Base-by-base conservation (phyloP, 2,329 filamentous ascomycete species). In the Neonectria punicea region DNA sequence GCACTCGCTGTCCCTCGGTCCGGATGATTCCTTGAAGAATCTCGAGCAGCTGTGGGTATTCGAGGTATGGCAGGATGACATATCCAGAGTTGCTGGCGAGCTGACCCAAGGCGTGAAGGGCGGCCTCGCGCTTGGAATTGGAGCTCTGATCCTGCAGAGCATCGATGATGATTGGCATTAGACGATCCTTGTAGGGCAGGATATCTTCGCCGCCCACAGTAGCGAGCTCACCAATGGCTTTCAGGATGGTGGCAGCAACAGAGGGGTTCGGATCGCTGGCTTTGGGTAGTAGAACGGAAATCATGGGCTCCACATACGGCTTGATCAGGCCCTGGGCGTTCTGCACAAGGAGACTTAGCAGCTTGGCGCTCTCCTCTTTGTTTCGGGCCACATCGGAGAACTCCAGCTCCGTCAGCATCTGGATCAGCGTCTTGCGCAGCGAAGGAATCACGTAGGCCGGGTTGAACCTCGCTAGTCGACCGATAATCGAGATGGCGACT, bases 391-490 rank as follows among this genome's bases (percentile, higher is more conserved):
- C 96, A 77, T 97, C 97, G 7, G 96, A 97, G 74, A 98, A 98
- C 73, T 97, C 94, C 22, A 99, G 91, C 74, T 98, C 95, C 0
- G 96, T 99, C 66, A 99, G 86, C 79, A 99, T 90, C 79, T 99
- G 97, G 63, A 99, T 94, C 28, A 99, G 88, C 6, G 97, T 92
- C 80, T 99, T 99, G 67, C 96, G 92, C 43, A 99, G 81, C 0
- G 96, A 97, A 2, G 97, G 96, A 74, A 99, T 97, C 70, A 99
- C 94, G 79, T 99, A 99, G 63, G 97, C 97, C 1, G 96, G 97
- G 70, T 99, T 99, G 70, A 94, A 91, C 57, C 89, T 88, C 0
- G 96, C 97, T 61, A 99, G 84, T 13, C 97, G 93, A 34, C 96
- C 97, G 73, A 99, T 97, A 70, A 99, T 98, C 18, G 93, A 92